phyloP scores from a whole-genome alignment of 345 rosid genomes.

The Salix suchowensis region DNA sequence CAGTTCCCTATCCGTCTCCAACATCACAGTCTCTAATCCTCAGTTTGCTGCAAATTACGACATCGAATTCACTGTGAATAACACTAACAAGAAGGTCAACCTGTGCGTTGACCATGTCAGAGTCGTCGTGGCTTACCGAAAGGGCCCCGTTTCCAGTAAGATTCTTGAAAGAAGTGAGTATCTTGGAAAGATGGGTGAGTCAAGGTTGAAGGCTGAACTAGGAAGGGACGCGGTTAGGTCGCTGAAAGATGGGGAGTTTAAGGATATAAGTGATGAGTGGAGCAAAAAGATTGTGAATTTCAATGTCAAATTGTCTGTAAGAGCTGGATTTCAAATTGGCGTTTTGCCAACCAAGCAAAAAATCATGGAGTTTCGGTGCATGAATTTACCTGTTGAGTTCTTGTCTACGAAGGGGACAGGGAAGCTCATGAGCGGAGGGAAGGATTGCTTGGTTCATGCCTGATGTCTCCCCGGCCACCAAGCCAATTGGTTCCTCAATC shows the following conservation, averaged over 20 bases:
- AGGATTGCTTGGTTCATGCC: not conserved
- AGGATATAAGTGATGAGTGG: constrained; percentile 20
- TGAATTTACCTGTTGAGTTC: not conserved
- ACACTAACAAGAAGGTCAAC: constrained; percentile 22
- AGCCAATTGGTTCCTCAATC: no score
- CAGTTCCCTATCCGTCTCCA: constrained; percentile 25
- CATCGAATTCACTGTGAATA: constrained; percentile 2
- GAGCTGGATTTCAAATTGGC: not conserved
- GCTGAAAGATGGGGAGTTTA: not conserved
- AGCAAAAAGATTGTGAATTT: constrained; percentile 15
- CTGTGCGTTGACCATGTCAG: constrained; percentile 5
- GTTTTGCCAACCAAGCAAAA: constrained; percentile 3
- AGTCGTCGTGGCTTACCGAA: not conserved
- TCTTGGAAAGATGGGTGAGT: not conserved
- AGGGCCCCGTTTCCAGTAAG: not conserved
- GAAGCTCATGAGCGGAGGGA: constrained; percentile 11
- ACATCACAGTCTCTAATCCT: constrained; percentile 10
- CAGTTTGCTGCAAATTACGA: constrained; percentile 6
- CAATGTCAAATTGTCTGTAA: not conserved
- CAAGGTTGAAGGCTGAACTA: not conserved
- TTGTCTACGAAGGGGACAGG: not conserved
- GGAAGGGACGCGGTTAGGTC: not conserved
- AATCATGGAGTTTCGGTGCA: not conserved
- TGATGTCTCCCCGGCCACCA: not conserved
- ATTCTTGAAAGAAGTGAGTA: not conserved